Evolutionary conservation across 345 rosid species (phyloP).

Genomic region (Psidium friedrichsthalianum): DNA sequence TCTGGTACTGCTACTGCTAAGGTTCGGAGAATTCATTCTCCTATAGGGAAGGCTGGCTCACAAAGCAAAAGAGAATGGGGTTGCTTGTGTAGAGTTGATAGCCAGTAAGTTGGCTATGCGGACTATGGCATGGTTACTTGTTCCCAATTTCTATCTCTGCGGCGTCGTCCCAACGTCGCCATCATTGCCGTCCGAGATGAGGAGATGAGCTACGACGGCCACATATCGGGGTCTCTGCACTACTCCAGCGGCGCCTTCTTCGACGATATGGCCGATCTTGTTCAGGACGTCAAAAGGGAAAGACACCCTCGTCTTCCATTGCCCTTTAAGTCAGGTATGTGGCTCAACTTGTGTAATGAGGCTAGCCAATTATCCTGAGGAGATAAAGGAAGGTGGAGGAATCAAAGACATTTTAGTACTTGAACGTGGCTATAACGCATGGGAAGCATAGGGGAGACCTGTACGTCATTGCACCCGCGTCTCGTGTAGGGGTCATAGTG

Average conservation of each 20-base stretch:
- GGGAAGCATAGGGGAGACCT: constrained; percentile 85
- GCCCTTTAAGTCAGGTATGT: constrained; percentile 97
- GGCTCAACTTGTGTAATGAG: constrained; percentile 84
- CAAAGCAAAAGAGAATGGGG: too few relatives aligned
- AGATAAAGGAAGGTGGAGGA: constrained; percentile 53
- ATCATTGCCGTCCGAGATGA: constrained; percentile 88
- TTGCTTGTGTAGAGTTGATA: too few relatives aligned
- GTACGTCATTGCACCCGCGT: constrained; percentile 58
- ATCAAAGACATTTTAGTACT: constrained; percentile 57
- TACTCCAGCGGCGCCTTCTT: constrained; percentile 58
- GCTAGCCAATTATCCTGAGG: constrained; percentile 55
- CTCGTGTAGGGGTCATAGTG: constrained; percentile 49
- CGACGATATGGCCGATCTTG: constrained; percentile 65
- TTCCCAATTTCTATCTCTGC: constrained; percentile 62
- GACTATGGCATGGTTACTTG: too few relatives aligned
- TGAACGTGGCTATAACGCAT: constrained; percentile 81
- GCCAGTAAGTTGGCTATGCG: too few relatives aligned
- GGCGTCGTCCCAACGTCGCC: constrained; percentile 62
- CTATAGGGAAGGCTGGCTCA: too few relatives aligned
- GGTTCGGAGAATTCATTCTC: too few relatives aligned
- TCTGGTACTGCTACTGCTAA: too few relatives aligned
- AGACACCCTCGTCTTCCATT: constrained; percentile 93
- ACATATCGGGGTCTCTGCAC: constrained; percentile 82
- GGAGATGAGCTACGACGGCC: constrained; percentile 93
- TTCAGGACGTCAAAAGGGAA: constrained; percentile 68